phyloP scores from a whole-genome alignment of 2,329 filamentous ascomycete genomes.

The Camptophora hylomeconis region DNA sequence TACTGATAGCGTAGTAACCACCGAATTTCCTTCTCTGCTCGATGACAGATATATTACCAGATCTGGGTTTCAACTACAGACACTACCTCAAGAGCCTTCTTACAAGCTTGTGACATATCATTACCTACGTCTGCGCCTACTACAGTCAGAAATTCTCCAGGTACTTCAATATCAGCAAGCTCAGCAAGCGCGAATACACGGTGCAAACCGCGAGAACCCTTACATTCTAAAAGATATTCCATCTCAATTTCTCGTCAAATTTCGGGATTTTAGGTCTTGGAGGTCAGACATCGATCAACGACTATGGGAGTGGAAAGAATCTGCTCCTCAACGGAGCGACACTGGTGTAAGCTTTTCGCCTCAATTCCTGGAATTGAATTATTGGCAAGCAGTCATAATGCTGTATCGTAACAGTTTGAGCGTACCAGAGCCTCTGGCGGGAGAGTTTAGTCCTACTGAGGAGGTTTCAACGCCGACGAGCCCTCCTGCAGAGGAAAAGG shows the following conservation, averaged over 20 bases:
- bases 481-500: conserved; percentile 31
- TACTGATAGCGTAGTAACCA: conserved; percentile 91
- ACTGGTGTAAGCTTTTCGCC: conserved; percentile 82
- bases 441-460: conserved; percentile 52
- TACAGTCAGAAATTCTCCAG: conserved; percentile 91
- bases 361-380: conserved; percentile 86
- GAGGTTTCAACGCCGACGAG: conserved; percentile 45
- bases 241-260: conserved; percentile 73
- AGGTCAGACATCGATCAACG: conserved; percentile 73
- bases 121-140: conserved; percentile 74
- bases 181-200: conserved; percentile 56
- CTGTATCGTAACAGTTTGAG: conserved; percentile 83
- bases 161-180: conserved; percentile 88
- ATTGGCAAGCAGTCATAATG: conserved; percentile 96
- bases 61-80: conserved; percentile 44
- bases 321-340: conserved; percentile 61
- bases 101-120: conserved; percentile 89
- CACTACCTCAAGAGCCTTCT: conserved; percentile 53
- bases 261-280: conserved; percentile 80
- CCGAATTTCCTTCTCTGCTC: conserved; percentile 77
- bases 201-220: conserved; percentile 51
- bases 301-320: conserved; percentile 74
- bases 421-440: conserved; percentile 71
- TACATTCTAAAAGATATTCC: conserved; percentile 68
- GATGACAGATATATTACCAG: conserved; percentile 83